Evolutionary conservation across 495 filamentous ascomycete species (phyloP), one percentile per base, ranked within the genome.

Genomic region (Neurospora africana): DNA sequence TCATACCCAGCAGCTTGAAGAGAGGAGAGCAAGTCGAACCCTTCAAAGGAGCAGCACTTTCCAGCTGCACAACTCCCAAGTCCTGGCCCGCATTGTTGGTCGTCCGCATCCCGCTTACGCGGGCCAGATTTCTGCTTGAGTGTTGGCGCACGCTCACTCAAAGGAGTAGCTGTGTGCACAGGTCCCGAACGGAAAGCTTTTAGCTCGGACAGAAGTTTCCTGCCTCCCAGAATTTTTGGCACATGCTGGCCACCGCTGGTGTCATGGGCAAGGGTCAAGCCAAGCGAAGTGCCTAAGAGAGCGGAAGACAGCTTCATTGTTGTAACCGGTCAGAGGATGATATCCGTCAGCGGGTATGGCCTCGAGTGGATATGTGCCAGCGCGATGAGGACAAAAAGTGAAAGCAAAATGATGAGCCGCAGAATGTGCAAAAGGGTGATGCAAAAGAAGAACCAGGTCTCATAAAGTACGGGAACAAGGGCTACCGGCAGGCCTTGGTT

Each of bases 41-140:
- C 91, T 77, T 86, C 85, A 70, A 77, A 73, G 33, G 90, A 92
- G 79, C 91, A 93, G 75, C 91, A 92, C 40, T 87, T 83, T 15
- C 83, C 85, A 4, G 82, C 69, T 3, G 85, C 75, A 76, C 91
- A 92, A 68, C 78, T 83, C 30, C 87, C 87, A 68, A 77, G 71
- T 6, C 75, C 73, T 7, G 75, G 71, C 7, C 85, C 85, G 38
- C 85, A 87, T 70, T 72, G 74, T 2, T 74, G 77, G 23, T 79
- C 77, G 9, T 44, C 71, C 36, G 72, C 75, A 39, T 72, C 75
- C 21, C 79, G 71, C 36, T 71, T 43, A 41, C 73, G 61, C 17
- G 76, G 30, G 36, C 39, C 38, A 7, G 43, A 15, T 47, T 65
- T 68, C 38, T 68, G 68, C 36, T 72, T 74, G 19, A 71, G 43